Base-by-base conservation (phyloP, 2,329 filamentous ascomycete species). In the Colletotrichum sidae region DNA sequence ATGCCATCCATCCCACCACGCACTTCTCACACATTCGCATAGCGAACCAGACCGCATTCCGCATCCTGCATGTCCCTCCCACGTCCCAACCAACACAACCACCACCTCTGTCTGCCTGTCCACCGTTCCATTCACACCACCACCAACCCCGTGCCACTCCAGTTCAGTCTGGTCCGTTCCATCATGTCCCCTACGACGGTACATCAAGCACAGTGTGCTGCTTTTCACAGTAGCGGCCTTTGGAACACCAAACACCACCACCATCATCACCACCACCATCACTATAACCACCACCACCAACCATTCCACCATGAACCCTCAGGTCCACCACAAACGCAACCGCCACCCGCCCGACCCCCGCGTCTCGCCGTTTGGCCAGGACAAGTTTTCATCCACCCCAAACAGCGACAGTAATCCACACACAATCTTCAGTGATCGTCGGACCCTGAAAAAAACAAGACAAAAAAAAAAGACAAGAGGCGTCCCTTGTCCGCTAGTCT, bases 341-440 rank as follows among this genome's bases (percentile, higher is more conserved):
- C 34, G 8, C 25, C n/a, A 13, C 39, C 57, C 41, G 45, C 50
- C 10, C 13, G 47, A 42, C 15, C 44, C 17, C 17, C 46, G 42
- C 25, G 33, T 54, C 13, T 37, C 51, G 55, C 42, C 59, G 59
- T 62, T 62, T 57, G 15, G 52, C 17, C 39, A 37, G 59, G 37
- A 34, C 45, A 33, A 38, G 52, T 33, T 39, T 46, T 39, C 34
- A 17, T 51, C 52, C 45, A 62, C 46, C 59, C 52, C 59, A 42
- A 50, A 44, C 11, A 15, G 13, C 13, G 6, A 44, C 41, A 44
- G 13, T n/a, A 8, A 13, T 15, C 17, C 50, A 37, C 46, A 51
- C 58, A 38, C 46, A 65, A 65, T 62, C 62, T 62, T 65, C 62
- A 62, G 44, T 42, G 62, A 65, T 65, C 58, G 62, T 62, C 58